Conservation (phyloP, 345 rosid species). For the Heritiera fomes region DNA sequence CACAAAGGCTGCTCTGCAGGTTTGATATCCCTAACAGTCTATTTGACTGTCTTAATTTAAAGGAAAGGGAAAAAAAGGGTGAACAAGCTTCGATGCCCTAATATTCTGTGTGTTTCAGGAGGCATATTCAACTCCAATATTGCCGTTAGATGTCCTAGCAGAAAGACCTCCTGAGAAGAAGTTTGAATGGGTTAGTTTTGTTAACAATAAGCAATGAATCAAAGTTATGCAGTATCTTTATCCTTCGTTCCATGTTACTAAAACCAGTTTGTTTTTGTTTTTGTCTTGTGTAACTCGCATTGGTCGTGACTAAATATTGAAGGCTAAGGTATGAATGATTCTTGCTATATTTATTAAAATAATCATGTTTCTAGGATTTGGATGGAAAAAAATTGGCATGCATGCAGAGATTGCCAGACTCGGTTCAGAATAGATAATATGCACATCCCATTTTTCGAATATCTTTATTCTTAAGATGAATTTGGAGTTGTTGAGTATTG, state of each 20-base stretch:
- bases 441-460: neutral
- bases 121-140: conserved; percentile 79
- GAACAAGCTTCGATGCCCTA: conserved; percentile 4
- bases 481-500: neutral
- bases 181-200: conserved; percentile 60
- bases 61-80: neutral
- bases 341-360: conserved; percentile 3
- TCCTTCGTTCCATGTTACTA: neutral
- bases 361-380: neutral
- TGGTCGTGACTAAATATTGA: conserved; percentile 31
- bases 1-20: conserved; percentile 83
- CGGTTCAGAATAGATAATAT: neutral
- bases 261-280: conserved; percentile 19
- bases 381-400: conserved; percentile 6
- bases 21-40: conserved; percentile 25
- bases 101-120: conserved; percentile 44
- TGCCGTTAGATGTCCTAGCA: conserved; percentile 85
- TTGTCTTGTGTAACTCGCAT: conserved; percentile 39
- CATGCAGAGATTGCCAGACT: conserved; percentile 5
- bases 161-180: conserved; percentile 71
- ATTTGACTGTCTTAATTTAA: neutral
- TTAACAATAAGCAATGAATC: neutral
- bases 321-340: conserved; percentile 75
- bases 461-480: neutral
- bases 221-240: neutral